These are phyloP conservation scores for Tricholoma terreum DNA, from an alignment of 768 basidiomycete genomes.

Conservation along the genomic window DNA sequence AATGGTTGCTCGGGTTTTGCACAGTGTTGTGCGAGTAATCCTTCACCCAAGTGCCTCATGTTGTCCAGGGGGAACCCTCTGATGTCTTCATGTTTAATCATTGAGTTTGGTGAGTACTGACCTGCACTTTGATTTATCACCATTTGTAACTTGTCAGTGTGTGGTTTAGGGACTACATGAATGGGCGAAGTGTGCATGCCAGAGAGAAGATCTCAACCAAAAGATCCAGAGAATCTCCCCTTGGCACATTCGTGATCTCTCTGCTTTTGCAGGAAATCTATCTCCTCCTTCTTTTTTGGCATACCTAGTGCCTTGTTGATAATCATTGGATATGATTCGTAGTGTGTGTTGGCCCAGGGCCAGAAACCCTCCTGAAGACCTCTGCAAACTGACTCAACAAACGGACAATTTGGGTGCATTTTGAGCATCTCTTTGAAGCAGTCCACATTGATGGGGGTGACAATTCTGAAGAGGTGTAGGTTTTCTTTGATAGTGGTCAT, in stretches of 20 bases:
- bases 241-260: slow-evolving; percentile 18
- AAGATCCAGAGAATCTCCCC: no score
- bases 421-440: slow-evolving; percentile 12
- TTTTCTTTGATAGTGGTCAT: slow-evolving; percentile 20
- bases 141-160: no score
- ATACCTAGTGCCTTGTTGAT: no score
- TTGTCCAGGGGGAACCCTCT: slow-evolving; percentile 15
- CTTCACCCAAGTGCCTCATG: slow-evolving; percentile 10
- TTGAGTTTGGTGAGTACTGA: slow-evolving; percentile 22
- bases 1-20: no score
- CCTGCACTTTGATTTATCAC: slow-evolving; percentile 35
- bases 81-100: slow-evolving; percentile 11
- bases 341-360: no score
- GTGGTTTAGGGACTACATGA: no score
- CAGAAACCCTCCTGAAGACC: no score
- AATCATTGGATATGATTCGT: slow-evolving; percentile 18
- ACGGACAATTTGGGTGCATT: slow-evolving; percentile 40
- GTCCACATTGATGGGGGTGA: slow-evolving; percentile 24
- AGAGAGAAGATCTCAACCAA: slow-evolving; percentile 23
- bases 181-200: slow-evolving; percentile 33
- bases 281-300: no score
- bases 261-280: slow-evolving; percentile 17
- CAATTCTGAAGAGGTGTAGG: slow-evolving; percentile 31
- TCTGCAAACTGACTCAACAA: no score
- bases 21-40: slow-evolving; percentile 3